Conservation (phyloP, 176 grass and related monocot genomes). For the Lolium rigidum region DNA sequence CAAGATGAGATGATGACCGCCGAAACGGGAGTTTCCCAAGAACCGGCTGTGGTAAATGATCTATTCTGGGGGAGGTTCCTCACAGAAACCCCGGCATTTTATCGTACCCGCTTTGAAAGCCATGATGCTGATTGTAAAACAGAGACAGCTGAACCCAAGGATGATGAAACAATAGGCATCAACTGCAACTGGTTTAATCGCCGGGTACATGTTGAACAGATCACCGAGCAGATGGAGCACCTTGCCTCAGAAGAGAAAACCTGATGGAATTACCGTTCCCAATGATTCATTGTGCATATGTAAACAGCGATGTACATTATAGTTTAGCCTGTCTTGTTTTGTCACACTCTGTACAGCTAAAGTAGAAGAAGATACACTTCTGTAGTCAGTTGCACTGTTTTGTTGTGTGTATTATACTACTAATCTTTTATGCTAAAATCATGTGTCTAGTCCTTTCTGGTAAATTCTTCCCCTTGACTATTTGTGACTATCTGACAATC, state of each 20-base stretch:
- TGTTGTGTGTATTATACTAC: neutral
- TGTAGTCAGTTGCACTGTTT: neutral
- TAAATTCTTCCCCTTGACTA: neutral
- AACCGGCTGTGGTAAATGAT: conserved; percentile 53
- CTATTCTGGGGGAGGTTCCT: conserved; percentile 78
- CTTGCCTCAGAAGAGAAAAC: conserved; percentile 50
- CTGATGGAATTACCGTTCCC: conserved; percentile 17
- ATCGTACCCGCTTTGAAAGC: conserved; percentile 11
- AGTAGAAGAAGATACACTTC: neutral
- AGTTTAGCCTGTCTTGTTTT: neutral
- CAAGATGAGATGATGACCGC: conserved; percentile 48
- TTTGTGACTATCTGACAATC: neutral
- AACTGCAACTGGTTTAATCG: conserved; percentile 6
- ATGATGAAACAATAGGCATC: neutral
- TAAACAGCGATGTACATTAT: conserved; percentile 38
- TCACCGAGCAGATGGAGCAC: conserved; percentile 50
- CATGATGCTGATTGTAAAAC: neutral
- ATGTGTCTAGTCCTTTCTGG: neutral
- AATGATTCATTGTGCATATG: neutral
- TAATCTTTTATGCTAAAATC: too few species aligned
- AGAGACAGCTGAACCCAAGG: conserved; percentile 23
- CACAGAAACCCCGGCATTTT: conserved; percentile 45
- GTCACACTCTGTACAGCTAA: neutral
- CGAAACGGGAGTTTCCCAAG: conserved; percentile 24
- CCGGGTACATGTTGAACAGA: conserved; percentile 38